Conservation (phyloP, 2,329 filamentous ascomycete genomes). For the Aspergillus niger region DNA sequence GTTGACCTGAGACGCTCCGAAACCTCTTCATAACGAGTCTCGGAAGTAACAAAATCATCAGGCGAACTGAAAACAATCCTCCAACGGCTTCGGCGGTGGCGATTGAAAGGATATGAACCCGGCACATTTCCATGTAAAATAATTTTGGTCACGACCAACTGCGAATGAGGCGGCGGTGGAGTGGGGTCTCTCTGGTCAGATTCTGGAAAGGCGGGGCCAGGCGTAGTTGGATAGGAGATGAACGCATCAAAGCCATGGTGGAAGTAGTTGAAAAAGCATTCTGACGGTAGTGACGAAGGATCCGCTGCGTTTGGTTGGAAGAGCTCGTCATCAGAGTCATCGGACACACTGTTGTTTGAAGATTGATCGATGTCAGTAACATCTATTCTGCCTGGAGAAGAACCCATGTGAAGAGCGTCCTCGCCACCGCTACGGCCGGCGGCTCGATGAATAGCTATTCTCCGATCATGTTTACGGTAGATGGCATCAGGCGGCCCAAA, state of each 20-base stretch:
- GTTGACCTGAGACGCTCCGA: constrained; percentile 67
- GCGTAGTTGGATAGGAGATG: constrained; percentile 72
- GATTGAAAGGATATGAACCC: constrained; percentile 94
- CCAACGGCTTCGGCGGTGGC: constrained; percentile 89
- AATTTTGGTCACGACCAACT: constrained; percentile 85
- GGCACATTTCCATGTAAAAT: constrained; percentile 93
- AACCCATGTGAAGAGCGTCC: constrained; percentile 38
- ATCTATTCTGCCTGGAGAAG: constrained; percentile 40
- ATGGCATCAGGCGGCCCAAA: constrained; percentile 92
- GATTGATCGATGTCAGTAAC: constrained; percentile 73
- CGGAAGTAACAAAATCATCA: constrained; percentile 63
- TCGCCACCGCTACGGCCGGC: constrained; percentile 31
- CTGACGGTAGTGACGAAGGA: constrained; percentile 46
- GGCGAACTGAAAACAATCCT: constrained; percentile 59
- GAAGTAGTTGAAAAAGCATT: constrained; percentile 96
- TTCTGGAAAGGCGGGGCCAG: constrained; percentile 65
- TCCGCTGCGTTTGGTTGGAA: constrained; percentile 63
- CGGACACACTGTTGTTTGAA: constrained; percentile 69
- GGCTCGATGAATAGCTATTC: constrained; percentile 75
- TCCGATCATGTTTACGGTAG: constrained; percentile 86
- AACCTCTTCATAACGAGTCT: constrained; percentile 74
- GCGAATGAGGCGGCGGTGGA: constrained; percentile 50
- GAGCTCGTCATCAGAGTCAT: constrained; percentile 65
- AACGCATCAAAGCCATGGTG: constrained; percentile 91
- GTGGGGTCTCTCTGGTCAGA: constrained; percentile 37